These are phyloP conservation scores for Panellus pusillus DNA, from an alignment of 768 basidiomycete species.

Conservation along the genomic window DNA sequence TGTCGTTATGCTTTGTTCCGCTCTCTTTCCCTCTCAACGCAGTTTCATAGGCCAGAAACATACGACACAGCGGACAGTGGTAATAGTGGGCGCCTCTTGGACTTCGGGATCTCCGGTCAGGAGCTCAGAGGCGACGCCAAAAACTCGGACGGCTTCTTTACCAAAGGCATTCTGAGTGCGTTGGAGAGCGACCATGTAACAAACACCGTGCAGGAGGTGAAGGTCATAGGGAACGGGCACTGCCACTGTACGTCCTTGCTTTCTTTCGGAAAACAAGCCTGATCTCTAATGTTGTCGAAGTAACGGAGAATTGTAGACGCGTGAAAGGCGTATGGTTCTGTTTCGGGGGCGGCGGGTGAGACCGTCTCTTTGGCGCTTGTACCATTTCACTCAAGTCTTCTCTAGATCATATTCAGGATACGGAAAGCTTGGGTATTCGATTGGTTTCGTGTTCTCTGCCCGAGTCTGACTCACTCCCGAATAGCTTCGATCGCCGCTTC, in stretches of 20 bases:
- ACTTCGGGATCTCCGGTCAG: constrained; percentile 63
- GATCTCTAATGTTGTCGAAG: constrained; percentile 35
- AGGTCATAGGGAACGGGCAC: constrained; percentile 89
- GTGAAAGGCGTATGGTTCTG: constrained; percentile 71
- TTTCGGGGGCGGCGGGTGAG: constrained; percentile 15
- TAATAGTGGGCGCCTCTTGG: constrained; percentile 60
- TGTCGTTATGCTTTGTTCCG: constrained; percentile 26
- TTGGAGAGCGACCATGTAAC: constrained; percentile 66
- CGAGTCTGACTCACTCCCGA: constrained; percentile 8
- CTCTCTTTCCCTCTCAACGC: constrained; percentile 1
- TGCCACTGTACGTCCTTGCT: constrained; percentile 62
- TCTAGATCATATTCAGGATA: constrained; percentile 80
- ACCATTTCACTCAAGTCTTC: not conserved
- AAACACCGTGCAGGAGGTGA: constrained; percentile 65
- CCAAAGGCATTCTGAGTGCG: constrained; percentile 73
- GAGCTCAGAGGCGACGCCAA: constrained; percentile 65
- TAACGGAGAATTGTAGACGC: constrained; percentile 87
- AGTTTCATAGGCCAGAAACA: constrained; percentile 63
- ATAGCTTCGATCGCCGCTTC: constrained; percentile 87
- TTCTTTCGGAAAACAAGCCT: constrained; percentile 7
- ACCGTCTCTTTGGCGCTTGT: not conserved
- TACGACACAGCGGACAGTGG: constrained; percentile 71
- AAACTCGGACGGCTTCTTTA: constrained; percentile 79
- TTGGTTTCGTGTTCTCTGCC: not conserved
- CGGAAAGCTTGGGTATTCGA: constrained; percentile 65